phyloP scores from a whole-genome alignment of 2,329 filamentous ascomycete species.

The Aureobasidium subglaciale region DNA sequence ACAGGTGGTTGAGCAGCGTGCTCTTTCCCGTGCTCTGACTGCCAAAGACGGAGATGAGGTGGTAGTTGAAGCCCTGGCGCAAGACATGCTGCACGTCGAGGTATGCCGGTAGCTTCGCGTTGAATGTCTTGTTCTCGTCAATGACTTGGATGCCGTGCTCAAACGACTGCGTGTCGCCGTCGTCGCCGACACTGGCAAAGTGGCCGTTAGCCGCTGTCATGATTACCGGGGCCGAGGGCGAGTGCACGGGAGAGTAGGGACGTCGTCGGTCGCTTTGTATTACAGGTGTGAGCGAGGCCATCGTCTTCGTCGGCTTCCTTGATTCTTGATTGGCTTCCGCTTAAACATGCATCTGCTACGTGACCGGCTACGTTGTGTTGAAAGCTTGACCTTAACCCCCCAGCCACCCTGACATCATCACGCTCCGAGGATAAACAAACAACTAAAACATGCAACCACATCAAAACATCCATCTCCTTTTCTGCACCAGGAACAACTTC shows the following conservation, averaged over 20 bases:
- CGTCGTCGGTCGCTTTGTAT: neutral
- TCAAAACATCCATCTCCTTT: neutral
- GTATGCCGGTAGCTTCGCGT: constrained; percentile 73
- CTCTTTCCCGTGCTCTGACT: constrained; percentile 99
- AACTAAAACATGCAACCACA: neutral
- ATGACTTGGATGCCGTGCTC: constrained; percentile 96
- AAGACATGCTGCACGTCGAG: constrained; percentile 72
- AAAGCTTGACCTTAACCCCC: neutral
- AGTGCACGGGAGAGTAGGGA: constrained; percentile 15
- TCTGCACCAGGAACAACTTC: neutral
- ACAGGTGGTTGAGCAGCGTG: constrained; percentile 89
- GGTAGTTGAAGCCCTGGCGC: constrained; percentile 94
- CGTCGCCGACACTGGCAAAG: constrained; percentile 64
- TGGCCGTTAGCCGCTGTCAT: constrained; percentile 61
- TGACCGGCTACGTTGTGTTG: neutral
- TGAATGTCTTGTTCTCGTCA: constrained; percentile 94
- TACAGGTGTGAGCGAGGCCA: constrained; percentile 5
- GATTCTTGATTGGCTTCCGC: constrained; percentile 6
- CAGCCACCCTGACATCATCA: constrained; percentile 6
- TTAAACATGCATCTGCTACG: constrained; percentile 6
- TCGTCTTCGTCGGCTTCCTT: neutral
- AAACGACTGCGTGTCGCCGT: constrained; percentile 60
- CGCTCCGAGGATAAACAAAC: neutral
- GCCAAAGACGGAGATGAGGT: constrained; percentile 97
- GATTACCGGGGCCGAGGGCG: constrained; percentile 28